phyloP scores from a whole-genome alignment of 106 monocot genomes.

The Ottelia alismoides region DNA sequence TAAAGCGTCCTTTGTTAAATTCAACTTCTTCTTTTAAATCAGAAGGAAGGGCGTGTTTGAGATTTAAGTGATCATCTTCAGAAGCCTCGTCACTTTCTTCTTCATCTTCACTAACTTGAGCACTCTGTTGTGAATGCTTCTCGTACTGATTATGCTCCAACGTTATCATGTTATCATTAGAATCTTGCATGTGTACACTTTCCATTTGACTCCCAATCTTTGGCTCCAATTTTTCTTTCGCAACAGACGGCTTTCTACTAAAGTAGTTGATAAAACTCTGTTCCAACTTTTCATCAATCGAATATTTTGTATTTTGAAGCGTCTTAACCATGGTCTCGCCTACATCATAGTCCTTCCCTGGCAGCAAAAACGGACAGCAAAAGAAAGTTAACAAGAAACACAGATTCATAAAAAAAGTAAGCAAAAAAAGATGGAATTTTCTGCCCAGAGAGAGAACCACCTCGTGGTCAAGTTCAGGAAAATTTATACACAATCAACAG shows the following conservation, averaged over 20 bases:
- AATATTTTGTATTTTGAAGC: constrained; percentile 77
- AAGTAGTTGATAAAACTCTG: constrained; percentile 74
- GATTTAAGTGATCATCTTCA: constrained; percentile 25
- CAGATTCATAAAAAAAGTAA: too few species aligned
- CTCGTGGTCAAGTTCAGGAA: too few species aligned
- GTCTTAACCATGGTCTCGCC: constrained; percentile 63
- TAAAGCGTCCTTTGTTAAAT: constrained; percentile 54
- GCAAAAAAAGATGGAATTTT: too few species aligned
- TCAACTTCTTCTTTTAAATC: constrained; percentile 56
- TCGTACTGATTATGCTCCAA: too few species aligned
- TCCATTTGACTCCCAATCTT: too few species aligned
- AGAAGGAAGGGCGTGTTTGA: constrained; percentile 10
- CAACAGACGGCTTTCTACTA: constrained; percentile 26
- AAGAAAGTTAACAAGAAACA: too few species aligned
- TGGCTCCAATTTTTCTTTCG: neutral
- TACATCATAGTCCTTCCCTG: constrained; percentile 59
- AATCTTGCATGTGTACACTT: too few species aligned
- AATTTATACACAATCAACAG: too few species aligned
- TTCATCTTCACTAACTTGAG: neutral
- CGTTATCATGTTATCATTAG: too few species aligned
- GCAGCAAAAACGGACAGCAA: constrained; percentile 11
- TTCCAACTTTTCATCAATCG: constrained; percentile 85
- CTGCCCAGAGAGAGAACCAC: too few species aligned
- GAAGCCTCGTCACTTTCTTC: constrained; percentile 26
- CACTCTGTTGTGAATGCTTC: too few species aligned